These are phyloP conservation scores for Magnusiomyces suaveolens DNA, from an alignment of 1,139 yeast genomes.

Conservation along the genomic window DNA sequence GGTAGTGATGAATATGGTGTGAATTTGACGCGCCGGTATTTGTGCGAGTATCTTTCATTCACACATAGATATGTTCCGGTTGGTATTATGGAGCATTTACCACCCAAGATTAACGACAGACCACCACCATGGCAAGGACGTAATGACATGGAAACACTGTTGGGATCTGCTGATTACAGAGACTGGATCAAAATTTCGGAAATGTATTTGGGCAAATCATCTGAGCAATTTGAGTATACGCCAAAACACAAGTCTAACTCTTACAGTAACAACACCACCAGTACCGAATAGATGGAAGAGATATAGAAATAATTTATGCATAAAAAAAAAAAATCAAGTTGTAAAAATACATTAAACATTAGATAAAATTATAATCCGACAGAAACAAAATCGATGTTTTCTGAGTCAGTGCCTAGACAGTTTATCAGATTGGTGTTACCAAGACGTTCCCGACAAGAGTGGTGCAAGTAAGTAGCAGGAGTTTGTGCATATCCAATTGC, in stretches of 20 bases:
- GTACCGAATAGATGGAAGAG: too few species aligned
- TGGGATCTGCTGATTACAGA: constrained; percentile 73
- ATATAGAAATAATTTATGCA: too few species aligned
- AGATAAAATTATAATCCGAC: background rate
- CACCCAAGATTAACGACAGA: constrained; percentile 83
- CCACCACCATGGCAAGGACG: constrained; percentile 95
- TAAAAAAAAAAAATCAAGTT: too few species aligned
- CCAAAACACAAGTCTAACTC: constrained; percentile 95
- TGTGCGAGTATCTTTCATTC: constrained; percentile 91
- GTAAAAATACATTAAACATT: too few species aligned
- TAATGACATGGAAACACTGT: constrained; percentile 78
- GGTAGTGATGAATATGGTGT: constrained; percentile 95
- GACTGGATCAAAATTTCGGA: constrained; percentile 98
- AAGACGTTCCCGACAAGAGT: background rate
- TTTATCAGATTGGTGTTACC: background rate
- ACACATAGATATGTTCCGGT: constrained; percentile 91
- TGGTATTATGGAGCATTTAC: constrained; percentile 80
- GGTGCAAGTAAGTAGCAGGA: background rate
- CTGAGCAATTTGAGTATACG: constrained; percentile 61
- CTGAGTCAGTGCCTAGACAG: background rate
- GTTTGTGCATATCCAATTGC: background rate
- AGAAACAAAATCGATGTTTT: background rate
- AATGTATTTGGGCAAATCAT: constrained; percentile 83
- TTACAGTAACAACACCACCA: constrained; percentile 33
- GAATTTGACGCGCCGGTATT: constrained; percentile 73